A percentile compares a stretch with the other conserved stretches of the same genome.
phyloP scores from a whole-genome alignment of 2,329 filamentous ascomycete genomes.

The Microdochium paspali region DNA sequence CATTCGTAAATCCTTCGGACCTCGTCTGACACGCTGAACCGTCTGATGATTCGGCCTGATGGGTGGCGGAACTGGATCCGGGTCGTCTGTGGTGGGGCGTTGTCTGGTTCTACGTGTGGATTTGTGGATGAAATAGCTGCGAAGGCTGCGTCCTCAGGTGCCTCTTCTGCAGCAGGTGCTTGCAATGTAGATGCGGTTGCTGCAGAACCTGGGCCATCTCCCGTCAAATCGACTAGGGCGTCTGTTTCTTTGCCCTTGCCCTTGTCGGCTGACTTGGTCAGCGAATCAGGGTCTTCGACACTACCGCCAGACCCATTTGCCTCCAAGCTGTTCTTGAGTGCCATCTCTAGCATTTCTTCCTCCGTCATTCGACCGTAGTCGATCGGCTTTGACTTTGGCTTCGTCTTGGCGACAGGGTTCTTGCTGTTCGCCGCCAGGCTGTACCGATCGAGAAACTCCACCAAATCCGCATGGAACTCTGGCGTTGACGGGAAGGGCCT shows the following conservation, averaged over 20 bases:
- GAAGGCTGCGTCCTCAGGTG: slow-evolving; percentile 46
- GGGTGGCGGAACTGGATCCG: slow-evolving; percentile 90
- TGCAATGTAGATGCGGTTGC: slow-evolving; percentile 6
- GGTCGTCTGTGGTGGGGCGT: slow-evolving; percentile 63
- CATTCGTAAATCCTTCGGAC: slow-evolving; percentile 89
- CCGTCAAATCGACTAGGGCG: slow-evolving; percentile 11
- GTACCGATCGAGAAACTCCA: slow-evolving; percentile 95
- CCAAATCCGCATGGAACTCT: slow-evolving; percentile 85
- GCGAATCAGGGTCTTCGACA: slow-evolving; percentile 73
- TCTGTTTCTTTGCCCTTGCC: slow-evolving; percentile 37
- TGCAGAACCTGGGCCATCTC: slow-evolving; percentile 10
- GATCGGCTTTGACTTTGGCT: slow-evolving; percentile 59
- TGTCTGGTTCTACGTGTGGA: slow-evolving; percentile 69
- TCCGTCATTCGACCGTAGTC: slow-evolving; percentile 88
- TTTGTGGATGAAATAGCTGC: slow-evolving; percentile 59
- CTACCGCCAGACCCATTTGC: slow-evolving; percentile 39
- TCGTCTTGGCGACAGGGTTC: slow-evolving; percentile 80
- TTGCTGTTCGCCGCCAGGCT: slow-evolving; percentile 81
- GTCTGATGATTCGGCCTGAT: slow-evolving; percentile 73
- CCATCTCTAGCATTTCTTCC: slow-evolving; percentile 94
- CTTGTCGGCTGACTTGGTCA: slow-evolving; percentile 58
- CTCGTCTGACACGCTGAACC: slow-evolving; percentile 68
- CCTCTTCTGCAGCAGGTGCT: no score
- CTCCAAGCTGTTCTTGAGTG: slow-evolving; percentile 77
- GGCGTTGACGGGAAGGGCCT: slow-evolving; percentile 63